Evolutionary conservation across 352 stramenopile genomes (phyloP).

Genomic region (Globisporangium cystogenes): DNA sequence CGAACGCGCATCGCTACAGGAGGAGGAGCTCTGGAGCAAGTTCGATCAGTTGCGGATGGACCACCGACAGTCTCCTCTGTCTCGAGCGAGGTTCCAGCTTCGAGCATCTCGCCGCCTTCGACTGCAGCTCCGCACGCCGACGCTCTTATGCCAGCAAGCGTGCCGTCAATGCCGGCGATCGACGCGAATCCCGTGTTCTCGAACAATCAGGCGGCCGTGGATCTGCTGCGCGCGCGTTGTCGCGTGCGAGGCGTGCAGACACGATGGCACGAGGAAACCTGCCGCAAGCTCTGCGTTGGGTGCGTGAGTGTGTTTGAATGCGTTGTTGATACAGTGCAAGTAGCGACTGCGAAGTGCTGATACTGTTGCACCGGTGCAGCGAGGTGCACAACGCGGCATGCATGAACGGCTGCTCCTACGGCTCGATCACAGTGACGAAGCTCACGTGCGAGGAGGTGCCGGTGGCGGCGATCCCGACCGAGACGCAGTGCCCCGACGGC

Average conservation of each 20-base stretch:
- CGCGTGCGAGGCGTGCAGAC: slow-evolving; percentile 59
- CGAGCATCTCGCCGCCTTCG: not conserved
- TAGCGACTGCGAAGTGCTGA: too few relatives aligned
- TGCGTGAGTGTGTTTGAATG: slow-evolving; percentile 10
- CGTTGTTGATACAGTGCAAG: too few relatives aligned
- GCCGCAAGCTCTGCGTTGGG: slow-evolving; percentile 51
- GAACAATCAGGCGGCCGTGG: slow-evolving; percentile 21
- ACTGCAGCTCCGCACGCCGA: too few relatives aligned
- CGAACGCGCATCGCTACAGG: not conserved
- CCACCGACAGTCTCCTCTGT: not conserved
- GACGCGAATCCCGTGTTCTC: slow-evolving; percentile 7
- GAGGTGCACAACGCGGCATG: slow-evolving; percentile 56
- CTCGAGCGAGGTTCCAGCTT: not conserved
- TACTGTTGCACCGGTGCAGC: slow-evolving; percentile 9
- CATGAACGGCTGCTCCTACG: slow-evolving; percentile 76
- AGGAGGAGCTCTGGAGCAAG: not conserved
- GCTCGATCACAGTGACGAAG: slow-evolving; percentile 66
- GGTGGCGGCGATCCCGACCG: slow-evolving; percentile 16
- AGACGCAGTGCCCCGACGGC: slow-evolving; percentile 40
- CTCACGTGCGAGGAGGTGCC: slow-evolving; percentile 52
- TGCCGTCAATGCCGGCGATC: slow-evolving; percentile 1
- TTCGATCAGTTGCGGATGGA: not conserved
- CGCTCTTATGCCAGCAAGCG: slow-evolving; percentile 2
- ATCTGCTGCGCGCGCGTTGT: slow-evolving; percentile 46
- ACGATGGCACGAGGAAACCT: slow-evolving; percentile 70